Base-by-base conservation (phyloP, 2,329 filamentous ascomycete species). In the Seiridium unicorne region DNA sequence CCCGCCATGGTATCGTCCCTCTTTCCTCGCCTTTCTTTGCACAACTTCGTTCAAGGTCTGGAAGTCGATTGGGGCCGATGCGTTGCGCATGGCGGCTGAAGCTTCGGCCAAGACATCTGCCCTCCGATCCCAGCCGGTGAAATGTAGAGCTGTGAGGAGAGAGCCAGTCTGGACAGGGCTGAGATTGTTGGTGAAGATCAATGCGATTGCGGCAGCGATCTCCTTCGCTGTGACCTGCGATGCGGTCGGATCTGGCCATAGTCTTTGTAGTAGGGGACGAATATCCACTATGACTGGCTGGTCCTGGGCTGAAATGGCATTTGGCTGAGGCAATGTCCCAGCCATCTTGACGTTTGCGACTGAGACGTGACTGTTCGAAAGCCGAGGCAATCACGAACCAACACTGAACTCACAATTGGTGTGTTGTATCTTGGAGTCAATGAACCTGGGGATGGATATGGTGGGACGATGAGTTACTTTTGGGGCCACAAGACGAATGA, bases 141-240 rank as follows among this genome's bases (percentile, higher is more conserved):
- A 97, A 77, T 97, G 94, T 51, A 99, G 82, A 58, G 93, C 91
- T 70, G 95, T 97, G 57, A 98, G 82, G 59, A 99, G 82, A 44
- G 93, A 90, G 58, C 91, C 91, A 1, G 91, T 90, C 74, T 98
- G 95, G 7, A 93, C 90, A 44, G 91, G 89, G n/a, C 91, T 94
- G 18, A 98, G 82, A 65, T 88, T 87, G 77, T 97, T 89, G 61
- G 93, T 93, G 76, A 98, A 98, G 72, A 97, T 96, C 70, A 94
- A 83, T 4, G 92, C 89, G 68, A 98, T 89, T 58, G 94, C 93
- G n/a, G 89, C 83, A 61, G 94, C 92, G 73, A 99, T 95, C 73
- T 97, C 92, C 55, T 86, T 81, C 10, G 93, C 87, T 13, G 87
- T 86, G 59, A 93, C 89, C 3, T 77, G 72, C 44, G 74, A 68